Evolutionary conservation across 106 monocot genomes (phyloP).

Genomic region (Allium fistulosum): DNA sequence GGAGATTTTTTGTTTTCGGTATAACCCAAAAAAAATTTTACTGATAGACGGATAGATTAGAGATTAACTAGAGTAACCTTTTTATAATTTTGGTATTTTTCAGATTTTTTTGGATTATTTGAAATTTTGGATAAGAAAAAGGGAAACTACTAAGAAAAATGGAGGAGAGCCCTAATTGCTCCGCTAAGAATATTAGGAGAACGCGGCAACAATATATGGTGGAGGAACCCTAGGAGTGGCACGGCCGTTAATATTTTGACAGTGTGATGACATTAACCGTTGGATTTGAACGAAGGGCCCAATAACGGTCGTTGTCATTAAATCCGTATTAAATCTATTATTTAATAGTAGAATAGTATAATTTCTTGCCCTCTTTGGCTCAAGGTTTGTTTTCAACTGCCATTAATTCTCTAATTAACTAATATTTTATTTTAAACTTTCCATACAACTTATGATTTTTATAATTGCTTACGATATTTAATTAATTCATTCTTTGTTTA

Average conservation of each 20-base stretch:
- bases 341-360: too few relatives aligned
- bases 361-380: too few relatives aligned
- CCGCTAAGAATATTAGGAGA: background rate
- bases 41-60: background rate
- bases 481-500: too few relatives aligned
- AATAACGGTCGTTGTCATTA: background rate
- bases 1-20: background rate
- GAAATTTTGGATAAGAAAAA: background rate
- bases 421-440: too few relatives aligned
- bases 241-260: background rate
- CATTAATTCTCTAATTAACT: too few relatives aligned
- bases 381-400: too few relatives aligned
- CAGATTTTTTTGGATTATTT: background rate
- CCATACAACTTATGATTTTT: too few relatives aligned
- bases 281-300: background rate
- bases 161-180: background rate
- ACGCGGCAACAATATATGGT: too few relatives aligned
- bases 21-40: background rate
- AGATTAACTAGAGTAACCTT: background rate
- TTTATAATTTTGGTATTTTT: background rate
- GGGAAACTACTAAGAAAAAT: background rate
- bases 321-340: too few relatives aligned
- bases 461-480: too few relatives aligned
- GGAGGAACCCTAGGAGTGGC: background rate
- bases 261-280: background rate